Base-by-base conservation (phyloP, 257 asterid genomes). In the Cinchona pubescens region DNA sequence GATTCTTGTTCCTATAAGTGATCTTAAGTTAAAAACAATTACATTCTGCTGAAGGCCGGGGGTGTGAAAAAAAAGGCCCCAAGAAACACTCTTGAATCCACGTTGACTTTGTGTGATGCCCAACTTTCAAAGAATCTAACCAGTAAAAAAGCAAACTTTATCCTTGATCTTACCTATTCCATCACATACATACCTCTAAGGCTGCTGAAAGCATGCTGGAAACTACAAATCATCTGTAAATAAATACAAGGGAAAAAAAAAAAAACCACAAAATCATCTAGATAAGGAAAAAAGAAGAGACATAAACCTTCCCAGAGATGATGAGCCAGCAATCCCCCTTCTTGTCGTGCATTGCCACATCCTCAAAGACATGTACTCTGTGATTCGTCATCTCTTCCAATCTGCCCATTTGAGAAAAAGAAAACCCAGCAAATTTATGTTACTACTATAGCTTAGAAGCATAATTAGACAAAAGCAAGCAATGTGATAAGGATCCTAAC, bases 251-350 rank as follows among this genome's bases (percentile, higher is more conserved):
- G 13, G 3, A 34, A 32, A 1, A 11, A 38, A 30, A 1, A 3
- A 27, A 7, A 18, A 72, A 29, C 21, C 12, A 21, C 19, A 38
- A 30, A 12, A 10, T 3, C 18, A 34, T 19, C 43, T 53, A 1
- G 10, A 63, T 5, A 23, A 48, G 3, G n/a, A 2, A 18, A 15
- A 56, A 21, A 66, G 32, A 18, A 14, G 21, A 40, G 7, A 19
- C 29, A 32, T 51, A n/a, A 53, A 85, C 96, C 91, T 90, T 90
- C 74, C 85, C 89, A 71, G 82, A 71, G 85, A 90, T 86, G 60
- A 86, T 72, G 68, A 92, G 76, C 97, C 97, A 92, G 79, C 92
- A 88, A 81, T 92, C 96, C 12, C 45, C 82, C 53, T 48, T 77
- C 60, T 27, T 79, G 65, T 81, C 78, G 92, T 92, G 96, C 58